Base-by-base conservation (phyloP, 2,329 filamentous ascomycete genomes). In the Aureobasidium namibiae region DNA sequence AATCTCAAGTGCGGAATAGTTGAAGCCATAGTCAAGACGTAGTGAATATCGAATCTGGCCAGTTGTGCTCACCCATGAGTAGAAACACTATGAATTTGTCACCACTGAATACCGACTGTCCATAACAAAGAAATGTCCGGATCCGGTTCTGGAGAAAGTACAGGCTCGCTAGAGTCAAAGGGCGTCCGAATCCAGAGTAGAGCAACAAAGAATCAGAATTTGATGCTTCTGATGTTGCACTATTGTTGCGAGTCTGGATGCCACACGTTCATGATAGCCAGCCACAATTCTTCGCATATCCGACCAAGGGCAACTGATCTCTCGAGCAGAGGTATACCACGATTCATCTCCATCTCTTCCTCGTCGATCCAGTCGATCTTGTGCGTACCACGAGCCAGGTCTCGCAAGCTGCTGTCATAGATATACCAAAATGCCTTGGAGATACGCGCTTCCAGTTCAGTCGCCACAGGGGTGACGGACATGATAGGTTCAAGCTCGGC, bases 281-380 rank as follows among this genome's bases (percentile, higher is more conserved):
- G 21, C 31, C 31, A 52, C 8, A 52, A 11, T 21, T 52, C 48
- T 13, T 52, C 48, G 14, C 33, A 38, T 7, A 52, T 39, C 3
- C 48, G 18, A 9, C 48, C 48, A 10, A 52, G 23, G 16, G 48
- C 33, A n/a, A 52, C 48, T 11, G 48, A 14, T 52, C 48, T 38
- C 23, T 36, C 48, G 10, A 52, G 48, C 2, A 52, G 21, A n/a
- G 48, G 48, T 10, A 29, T 21, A 29, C 48, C 33, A 18, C 2
- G 13, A 16, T 39, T 52, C 48, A 52, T 39, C 14, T 52, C 48
- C 48, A 52, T 52, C 33, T 52, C 48, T 18, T 52, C 48, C 14
- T 52, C 48, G 26, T 52, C 48, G 2, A n/a, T 18, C 48, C 48
- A n/a, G 14, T 38, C 48, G 4, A 52, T 52, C 33, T 39, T 39